These are phyloP conservation scores for Gracilaria domingensis DNA, from an alignment of 23 red algal species.

Conservation along the genomic window DNA sequence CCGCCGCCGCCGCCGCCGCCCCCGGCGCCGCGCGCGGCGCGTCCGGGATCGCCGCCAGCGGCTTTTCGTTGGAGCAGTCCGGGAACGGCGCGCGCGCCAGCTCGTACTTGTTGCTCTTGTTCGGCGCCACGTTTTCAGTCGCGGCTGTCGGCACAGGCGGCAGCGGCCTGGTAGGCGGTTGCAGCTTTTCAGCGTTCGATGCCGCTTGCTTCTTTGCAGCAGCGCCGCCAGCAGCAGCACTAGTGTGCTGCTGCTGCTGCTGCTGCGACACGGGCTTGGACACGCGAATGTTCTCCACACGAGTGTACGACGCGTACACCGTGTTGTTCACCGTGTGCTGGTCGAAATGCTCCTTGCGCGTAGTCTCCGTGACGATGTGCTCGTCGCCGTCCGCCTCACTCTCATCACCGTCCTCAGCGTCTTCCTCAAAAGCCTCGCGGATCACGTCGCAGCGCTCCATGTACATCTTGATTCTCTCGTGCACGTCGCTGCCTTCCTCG, in stretches of 20 bases:
- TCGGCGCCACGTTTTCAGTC: neutral
- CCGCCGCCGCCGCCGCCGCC: neutral
- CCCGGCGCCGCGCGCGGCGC: slow-evolving; percentile 8
- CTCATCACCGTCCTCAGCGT: slow-evolving; percentile 31
- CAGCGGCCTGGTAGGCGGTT: slow-evolving; percentile 1
- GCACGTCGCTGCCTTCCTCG: slow-evolving; percentile 62
- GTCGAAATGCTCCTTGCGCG: neutral
- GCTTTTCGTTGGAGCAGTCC: slow-evolving; percentile 49
- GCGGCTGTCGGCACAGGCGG: neutral
- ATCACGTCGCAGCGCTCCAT: slow-evolving; percentile 68
- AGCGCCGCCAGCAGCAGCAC: too few relatives aligned
- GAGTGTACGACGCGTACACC: slow-evolving; percentile 19
- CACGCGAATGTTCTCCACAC: slow-evolving; percentile 13
- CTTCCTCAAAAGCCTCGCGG: slow-evolving; percentile 75
- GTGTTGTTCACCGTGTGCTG: slow-evolving; percentile 13
- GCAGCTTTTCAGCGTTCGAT: neutral
- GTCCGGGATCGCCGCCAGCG: slow-evolving; percentile 41
- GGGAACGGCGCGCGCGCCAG: slow-evolving; percentile 51
- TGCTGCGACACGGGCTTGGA: neutral
- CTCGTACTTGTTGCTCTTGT: neutral
- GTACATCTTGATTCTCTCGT: slow-evolving; percentile 69
- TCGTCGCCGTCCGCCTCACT: neutral
- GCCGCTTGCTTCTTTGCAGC: neutral
- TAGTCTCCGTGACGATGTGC: neutral
- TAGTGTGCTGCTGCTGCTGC: neutral